Evolutionary conservation across 208 protist species (phyloP).

Genomic region (Entamoeba dispar): DNA sequence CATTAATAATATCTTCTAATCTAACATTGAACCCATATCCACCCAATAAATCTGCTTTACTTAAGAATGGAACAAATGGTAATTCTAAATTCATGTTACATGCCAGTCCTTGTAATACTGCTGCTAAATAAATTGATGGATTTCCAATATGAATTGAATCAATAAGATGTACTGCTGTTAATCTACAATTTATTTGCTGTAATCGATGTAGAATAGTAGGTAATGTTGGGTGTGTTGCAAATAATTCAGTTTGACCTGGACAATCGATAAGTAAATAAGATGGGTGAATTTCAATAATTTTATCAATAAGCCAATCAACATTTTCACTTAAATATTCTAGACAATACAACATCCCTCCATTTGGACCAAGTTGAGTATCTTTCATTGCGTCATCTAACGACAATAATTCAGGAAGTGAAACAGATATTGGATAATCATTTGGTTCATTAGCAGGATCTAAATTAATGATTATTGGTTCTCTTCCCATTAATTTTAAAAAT

Average conservation of each 20-base stretch:
- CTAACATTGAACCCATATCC: neutral
- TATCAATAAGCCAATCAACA: conserved; percentile 7
- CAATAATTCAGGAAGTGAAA: conserved; percentile 21
- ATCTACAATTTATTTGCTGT: neutral
- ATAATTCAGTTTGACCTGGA: conserved; percentile 28
- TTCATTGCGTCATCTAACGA: conserved; percentile 11
- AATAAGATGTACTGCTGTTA: neutral
- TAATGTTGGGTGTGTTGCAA: neutral
- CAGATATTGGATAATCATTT: conserved; percentile 4
- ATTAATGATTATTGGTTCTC: conserved; percentile 15
- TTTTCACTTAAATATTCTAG: conserved; percentile 18
- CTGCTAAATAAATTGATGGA: neutral
- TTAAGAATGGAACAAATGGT: neutral
- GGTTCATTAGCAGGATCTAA: conserved; percentile 24
- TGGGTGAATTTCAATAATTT: conserved; percentile 16
- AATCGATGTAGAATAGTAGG: neutral
- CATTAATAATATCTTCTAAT: neutral
- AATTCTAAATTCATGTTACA: neutral
- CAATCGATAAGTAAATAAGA: conserved; percentile 32
- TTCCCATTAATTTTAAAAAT: neutral
- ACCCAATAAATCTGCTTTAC: neutral
- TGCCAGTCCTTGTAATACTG: neutral
- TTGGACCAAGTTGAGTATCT: conserved; percentile 16
- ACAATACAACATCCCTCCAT: conserved; percentile 24
- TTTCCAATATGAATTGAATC: neutral